Percentiles rank a stretch among this genome's conserved stretches.
These are phyloP conservation scores for Geosmithia flava DNA, from an alignment of 2,329 filamentous ascomycete species.

Conservation along the genomic window DNA sequence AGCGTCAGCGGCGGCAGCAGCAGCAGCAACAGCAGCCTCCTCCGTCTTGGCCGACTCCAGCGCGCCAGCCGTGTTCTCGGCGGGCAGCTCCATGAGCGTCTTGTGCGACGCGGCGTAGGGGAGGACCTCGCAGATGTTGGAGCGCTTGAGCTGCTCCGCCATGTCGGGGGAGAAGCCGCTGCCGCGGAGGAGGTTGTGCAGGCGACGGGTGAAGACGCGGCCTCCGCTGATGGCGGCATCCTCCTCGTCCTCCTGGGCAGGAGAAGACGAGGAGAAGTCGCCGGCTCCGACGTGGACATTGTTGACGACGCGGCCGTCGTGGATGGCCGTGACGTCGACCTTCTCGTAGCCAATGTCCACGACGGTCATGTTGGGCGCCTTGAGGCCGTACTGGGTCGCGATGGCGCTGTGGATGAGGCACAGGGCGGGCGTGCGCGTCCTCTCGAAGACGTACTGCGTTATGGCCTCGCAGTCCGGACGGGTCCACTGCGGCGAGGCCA, in stretches of 20 bases:
- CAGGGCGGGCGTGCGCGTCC: slow-evolving; percentile 87
- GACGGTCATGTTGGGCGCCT: slow-evolving; percentile 65
- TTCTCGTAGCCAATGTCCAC: slow-evolving; percentile 89
- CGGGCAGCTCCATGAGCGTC: slow-evolving; percentile 35
- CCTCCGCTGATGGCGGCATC: slow-evolving; percentile 55
- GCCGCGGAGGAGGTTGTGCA: slow-evolving; percentile 52
- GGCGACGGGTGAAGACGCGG: slow-evolving; percentile 68
- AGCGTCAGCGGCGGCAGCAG: slow-evolving; percentile 11
- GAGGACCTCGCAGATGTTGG: slow-evolving; percentile 53
- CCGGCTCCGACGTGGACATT: slow-evolving; percentile 47
- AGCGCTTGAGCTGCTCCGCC: slow-evolving; percentile 60
- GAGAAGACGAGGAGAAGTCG: background rate
- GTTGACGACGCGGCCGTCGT: slow-evolving; percentile 65
- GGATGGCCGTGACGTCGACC: slow-evolving; percentile 82
- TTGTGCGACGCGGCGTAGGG: slow-evolving; percentile 35
- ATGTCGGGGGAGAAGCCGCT: slow-evolving; percentile 52
- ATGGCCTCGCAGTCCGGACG: slow-evolving; percentile 76
- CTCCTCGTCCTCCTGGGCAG: slow-evolving; percentile 4
- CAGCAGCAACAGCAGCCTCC: slow-evolving; percentile 16
- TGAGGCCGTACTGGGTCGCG: slow-evolving; percentile 75
- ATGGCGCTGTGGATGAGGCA: slow-evolving; percentile 82
- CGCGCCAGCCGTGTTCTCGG: slow-evolving; percentile 16
- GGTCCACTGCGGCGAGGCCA: slow-evolving; percentile 84
- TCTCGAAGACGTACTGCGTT: slow-evolving; percentile 92
- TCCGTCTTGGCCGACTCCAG: slow-evolving; percentile 15